Evolutionary conservation across 2,329 filamentous ascomycete species (phyloP), one percentile per base, ranked within the genome.

Genomic region (Didymellaceae sp.): DNA sequence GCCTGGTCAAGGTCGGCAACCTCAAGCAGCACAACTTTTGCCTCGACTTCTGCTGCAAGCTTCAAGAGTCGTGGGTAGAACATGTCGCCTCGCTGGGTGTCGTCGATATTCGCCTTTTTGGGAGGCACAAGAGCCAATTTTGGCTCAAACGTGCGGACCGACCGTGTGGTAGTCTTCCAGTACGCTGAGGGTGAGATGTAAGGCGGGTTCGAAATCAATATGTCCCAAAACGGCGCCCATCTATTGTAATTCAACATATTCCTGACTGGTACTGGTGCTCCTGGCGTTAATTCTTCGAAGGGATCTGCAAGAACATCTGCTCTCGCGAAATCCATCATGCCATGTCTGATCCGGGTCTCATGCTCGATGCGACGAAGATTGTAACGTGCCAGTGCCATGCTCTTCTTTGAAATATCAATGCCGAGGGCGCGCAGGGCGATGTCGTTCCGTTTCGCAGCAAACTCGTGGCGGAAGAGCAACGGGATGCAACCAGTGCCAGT

Each of bases 401-500:
- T 91, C 2, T 61, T 59, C 0, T 75, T 56, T 1, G 89, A 91
- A 21, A 95, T 79, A 67, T 97, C 93, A 14, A 96, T 72, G 4
- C 90, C 93, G 0, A 80, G 65, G n/a, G 90, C 75, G 4, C 76
- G 70, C 6, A 90, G 59, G 2, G 61, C 16, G 10, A 65, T 20
- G 11, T 67, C 57, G 10, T 46, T 40, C 21, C 54, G 57, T 8
- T 71, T 63, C 3, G 68, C 60, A 24, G 63, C 67, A 50, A 91
- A 80, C 8, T 86, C 78, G 26, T 86, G 78, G 55, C 88, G 84
- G 6, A 96, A 79, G 3, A 90, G 82, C 7, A 97, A 81, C 0
- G 91, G 83, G 56, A 97, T 96, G 74, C 93, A 97, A 4, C 94
- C 94, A 5, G 89, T 90, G 8, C 94, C 94, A 0, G 91, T 92